Evolutionary conservation across 331 rosid species (phyloP).

Genomic region (Malus hybrid): DNA sequence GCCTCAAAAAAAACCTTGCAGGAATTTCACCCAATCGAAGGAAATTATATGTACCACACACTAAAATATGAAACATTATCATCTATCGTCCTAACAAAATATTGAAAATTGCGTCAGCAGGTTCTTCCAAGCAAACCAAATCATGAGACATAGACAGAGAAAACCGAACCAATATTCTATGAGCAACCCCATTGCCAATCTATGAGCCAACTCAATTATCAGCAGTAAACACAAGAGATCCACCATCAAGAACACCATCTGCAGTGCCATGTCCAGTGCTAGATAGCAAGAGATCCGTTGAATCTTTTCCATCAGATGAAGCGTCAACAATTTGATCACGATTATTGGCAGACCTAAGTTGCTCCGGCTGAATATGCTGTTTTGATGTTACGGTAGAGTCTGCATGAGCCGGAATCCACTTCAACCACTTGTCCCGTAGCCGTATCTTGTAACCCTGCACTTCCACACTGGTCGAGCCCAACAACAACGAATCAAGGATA

Average conservation of each 20-base stretch:
- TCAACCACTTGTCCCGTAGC: not conserved
- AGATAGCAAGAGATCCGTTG: not conserved
- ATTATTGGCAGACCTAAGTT: too few species aligned
- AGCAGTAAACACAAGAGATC: not conserved
- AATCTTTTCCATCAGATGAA: not conserved
- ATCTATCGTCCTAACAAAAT: too few species aligned
- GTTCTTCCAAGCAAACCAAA: too few species aligned
- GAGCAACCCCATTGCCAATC: too few species aligned
- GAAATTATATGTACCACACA: too few species aligned
- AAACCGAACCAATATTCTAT: too few species aligned
- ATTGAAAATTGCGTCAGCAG: too few species aligned
- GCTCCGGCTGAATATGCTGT: not conserved
- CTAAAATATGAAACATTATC: too few species aligned
- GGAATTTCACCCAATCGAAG: too few species aligned
- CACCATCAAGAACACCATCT: not conserved
- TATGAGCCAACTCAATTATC: too few species aligned
- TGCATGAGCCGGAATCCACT: not conserved
- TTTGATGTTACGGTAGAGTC: not conserved
- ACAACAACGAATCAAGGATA: conserved; percentile 53
- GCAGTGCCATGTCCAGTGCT: not conserved
- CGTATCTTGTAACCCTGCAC: conserved; percentile 36
- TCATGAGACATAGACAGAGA: too few species aligned
- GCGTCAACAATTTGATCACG: not conserved
- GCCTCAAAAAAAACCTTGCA: too few species aligned
- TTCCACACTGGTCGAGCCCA: conserved; percentile 47